Conservation (phyloP, 345 rosid genomes). For the Schrenkiella parvula region DNA sequence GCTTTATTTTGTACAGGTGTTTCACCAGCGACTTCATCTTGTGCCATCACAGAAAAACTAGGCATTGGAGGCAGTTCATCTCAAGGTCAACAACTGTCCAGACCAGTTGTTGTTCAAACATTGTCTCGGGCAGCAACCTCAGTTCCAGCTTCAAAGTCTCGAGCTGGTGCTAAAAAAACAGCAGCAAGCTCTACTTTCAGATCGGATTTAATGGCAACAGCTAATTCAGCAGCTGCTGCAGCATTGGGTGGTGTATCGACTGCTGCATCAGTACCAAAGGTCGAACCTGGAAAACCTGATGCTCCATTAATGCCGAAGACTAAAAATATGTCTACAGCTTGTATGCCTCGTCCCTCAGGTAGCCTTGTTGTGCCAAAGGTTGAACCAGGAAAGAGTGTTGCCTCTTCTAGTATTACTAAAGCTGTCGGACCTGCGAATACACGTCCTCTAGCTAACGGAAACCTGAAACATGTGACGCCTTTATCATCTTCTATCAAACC, state of each 20-base stretch:
- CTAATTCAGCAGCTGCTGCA: conserved; percentile 74
- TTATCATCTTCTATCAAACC: conserved; percentile 26
- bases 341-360: conserved; percentile 5
- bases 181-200: conserved; percentile 37
- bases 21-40: conserved; percentile 22
- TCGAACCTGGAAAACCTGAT: conserved; percentile 55
- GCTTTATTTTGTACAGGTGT: conserved; percentile 14
- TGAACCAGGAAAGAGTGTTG: conserved; percentile 26
- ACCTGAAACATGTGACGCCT: conserved; percentile 22
- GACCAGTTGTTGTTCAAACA: conserved; percentile 28
- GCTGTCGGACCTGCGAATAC: conserved; percentile 29
- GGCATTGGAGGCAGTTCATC: conserved; percentile 16
- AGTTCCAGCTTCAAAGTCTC: conserved; percentile 40
- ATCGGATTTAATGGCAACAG: conserved; percentile 54
- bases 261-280: conserved; percentile 54
- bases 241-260: conserved; percentile 56
- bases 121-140: conserved; percentile 34
- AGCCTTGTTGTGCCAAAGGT: conserved; percentile 9
- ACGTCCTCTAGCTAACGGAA: conserved; percentile 36
- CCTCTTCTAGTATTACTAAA: background rate
- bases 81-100: conserved; percentile 43
- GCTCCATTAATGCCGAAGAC: conserved; percentile 35
- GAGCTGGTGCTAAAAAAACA: conserved; percentile 31
- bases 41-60: conserved; percentile 37
- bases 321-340: conserved; percentile 2